Percentiles rank a stretch among this genome's conserved stretches.
These are phyloP conservation scores for Trichosporon ovoides DNA, from an alignment of 1,284 basidiomycete species.

Conservation along the genomic window DNA sequence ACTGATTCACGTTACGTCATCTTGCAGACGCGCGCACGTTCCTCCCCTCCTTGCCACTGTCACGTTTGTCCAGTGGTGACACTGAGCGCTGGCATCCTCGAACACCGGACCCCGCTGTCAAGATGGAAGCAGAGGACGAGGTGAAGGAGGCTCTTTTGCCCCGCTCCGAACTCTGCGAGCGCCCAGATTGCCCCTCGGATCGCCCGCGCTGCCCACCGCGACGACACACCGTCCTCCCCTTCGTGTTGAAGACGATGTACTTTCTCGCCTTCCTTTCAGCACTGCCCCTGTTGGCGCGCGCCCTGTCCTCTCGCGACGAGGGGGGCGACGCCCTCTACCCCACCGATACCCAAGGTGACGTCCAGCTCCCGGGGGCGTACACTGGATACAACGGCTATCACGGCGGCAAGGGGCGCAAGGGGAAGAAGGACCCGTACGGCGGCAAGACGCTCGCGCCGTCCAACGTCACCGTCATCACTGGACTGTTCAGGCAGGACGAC, in stretches of 20 bases:
- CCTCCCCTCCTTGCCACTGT: background rate
- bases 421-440: constrained; percentile 6
- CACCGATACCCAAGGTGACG: background rate
- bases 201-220: background rate
- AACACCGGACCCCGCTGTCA: background rate
- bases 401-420: background rate
- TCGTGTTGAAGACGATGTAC: background rate
- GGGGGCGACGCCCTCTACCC: background rate
- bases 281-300: background rate
- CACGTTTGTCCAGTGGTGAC: background rate
- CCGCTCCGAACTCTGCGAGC: background rate
- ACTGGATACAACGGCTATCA: background rate
- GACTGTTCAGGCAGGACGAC: constrained; percentile 22
- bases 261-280: background rate
- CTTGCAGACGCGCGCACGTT: background rate
- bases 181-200: background rate
- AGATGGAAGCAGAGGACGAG: background rate
- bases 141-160: background rate
- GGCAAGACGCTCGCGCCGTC: constrained; percentile 24
- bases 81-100: too few species aligned
- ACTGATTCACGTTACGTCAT: background rate
- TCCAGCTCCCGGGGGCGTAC: background rate
- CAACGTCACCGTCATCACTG: constrained; percentile 27
- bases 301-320: background rate
- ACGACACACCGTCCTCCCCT: background rate